phyloP scores from a whole-genome alignment of 306 rosid genomes.

The Cucurbita pepo region DNA sequence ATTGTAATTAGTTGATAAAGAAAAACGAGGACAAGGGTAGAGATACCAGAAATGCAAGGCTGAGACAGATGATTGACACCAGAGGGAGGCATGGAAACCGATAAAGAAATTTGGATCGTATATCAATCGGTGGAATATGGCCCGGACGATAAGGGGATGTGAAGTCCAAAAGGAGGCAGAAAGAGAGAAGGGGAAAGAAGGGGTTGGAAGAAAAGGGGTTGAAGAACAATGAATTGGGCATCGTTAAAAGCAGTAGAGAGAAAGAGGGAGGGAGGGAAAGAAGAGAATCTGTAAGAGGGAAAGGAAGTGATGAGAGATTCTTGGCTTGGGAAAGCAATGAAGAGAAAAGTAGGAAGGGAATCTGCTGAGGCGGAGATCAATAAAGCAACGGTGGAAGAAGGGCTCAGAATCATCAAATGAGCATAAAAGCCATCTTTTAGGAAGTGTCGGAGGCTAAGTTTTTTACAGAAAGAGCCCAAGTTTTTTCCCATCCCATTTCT shows the following conservation, averaged over 20 bases:
- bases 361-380: conserved; percentile 65
- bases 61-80: conserved; percentile 65
- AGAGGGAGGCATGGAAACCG: conserved; percentile 47
- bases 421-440: conserved; percentile 14
- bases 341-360: conserved; percentile 34
- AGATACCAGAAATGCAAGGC: conserved; percentile 72
- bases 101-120: conserved; percentile 11
- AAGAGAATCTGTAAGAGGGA: conserved; percentile 52
- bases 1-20: no score
- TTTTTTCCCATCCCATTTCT: no score
- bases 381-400: conserved; percentile 38
- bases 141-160: conserved; percentile 2
- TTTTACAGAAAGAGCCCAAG: neutral
- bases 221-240: conserved; percentile 32
- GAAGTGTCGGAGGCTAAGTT: conserved; percentile 15
- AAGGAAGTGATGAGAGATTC: conserved; percentile 55
- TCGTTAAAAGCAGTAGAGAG: conserved; percentile 30
- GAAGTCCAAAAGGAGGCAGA: conserved; percentile 26
- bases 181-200: conserved; percentile 8
- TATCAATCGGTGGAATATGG: conserved; percentile 20
- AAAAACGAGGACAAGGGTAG: neutral
- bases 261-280: conserved; percentile 9
- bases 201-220: conserved; percentile 21
- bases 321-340: conserved; percentile 82
- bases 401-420: conserved; percentile 19